Base-by-base conservation (phyloP, 495 filamentous ascomycete genomes). In the Aspergillus heteromorphus region DNA sequence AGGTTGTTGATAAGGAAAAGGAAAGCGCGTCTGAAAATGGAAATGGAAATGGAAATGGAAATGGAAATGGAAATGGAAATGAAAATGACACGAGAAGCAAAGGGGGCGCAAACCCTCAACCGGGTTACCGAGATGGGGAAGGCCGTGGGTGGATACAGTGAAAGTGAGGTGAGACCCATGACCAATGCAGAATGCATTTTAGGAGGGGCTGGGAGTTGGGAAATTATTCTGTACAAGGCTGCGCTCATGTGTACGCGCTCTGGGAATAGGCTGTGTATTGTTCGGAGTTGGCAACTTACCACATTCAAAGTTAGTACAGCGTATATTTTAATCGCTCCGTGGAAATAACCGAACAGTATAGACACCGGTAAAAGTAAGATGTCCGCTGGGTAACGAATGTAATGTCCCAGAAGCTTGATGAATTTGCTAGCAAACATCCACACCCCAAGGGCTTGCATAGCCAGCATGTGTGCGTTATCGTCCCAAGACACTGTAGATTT, bases 251-350 rank as follows among this genome's bases (percentile, higher is more conserved):
- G n/a, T 38, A n/a, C 34, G n/a, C 34, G 10, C 34, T 14, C 13
- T n/a, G 42, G 16, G 2, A n/a, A 27, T 45, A 53, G 52, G 49
- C 49, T 19, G 54, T 57, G 48, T 25, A 42, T 23, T 20, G 25
- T 20, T 43, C 13, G 21, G 43, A 27, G 25, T 11, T 42, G 51
- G 38, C 19, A 42, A 77, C 83, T 73, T 75, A 88, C 86, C 73
- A 84, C 78, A 66, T 85, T 82, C 20, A 88, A 74, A 42, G 88
- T 90, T 49, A 81, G 72, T 42, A 85, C 74, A 3, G 88, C 87
- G 56, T 87, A 88, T 50, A 91, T 74, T 73, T 91, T 92, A 71
- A 91, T 84, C 27, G 84, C 65, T 25, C 87, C 86, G 66, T 91
- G 87, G 61, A 89, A 80, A 66, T 87, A 91, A 40, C 87, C 86